Evolutionary conservation across 805 yeast genomes (phyloP), one percentile per base, ranked within the genome.

Genomic region (Candida odintsovae): DNA sequence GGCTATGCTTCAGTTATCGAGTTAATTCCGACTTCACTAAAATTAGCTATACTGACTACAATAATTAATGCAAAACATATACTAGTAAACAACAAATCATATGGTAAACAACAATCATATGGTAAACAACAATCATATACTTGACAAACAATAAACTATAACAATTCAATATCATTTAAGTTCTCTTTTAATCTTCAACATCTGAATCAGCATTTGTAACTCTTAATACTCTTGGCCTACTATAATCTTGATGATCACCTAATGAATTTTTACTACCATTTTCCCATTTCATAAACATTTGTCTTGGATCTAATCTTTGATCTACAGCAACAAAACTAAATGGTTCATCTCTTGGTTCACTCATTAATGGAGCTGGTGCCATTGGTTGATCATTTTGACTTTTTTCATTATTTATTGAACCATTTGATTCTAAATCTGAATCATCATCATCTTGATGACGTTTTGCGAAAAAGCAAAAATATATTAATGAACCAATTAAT

Each of bases 281-380:
- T 40, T 67, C 75, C 67, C 72, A 70, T 46, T 65, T 65, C 71
- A 75, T 69, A 50, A 73, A 71, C 67, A 78, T 68, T 40, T 72
- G 72, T 44, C 69, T 64, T 6, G 86, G 86, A 52, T 82, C 86
- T 45, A 82, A 61, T 38, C 87, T 63, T 55, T 76, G 82, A 62
- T 81, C 87, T n/a, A 78, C 78, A 44, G 64, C 62, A 18, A 55
- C 59, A 40, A 68, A 60, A 22, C 46, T 47, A 23, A 50, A 48
- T 18, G 52, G 51, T 6, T 54, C 61, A 29, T 50, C 55, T n/a
- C 49, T 54, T 18, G 15, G 28, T 15, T 22, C 20, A n/a, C 21
- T 31, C 11, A 28, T 31, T 10, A 38, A 7, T 22, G 39, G 35
- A 16, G 40, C 26, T 23, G 45, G 21, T 4, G 28, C 12, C 11